A percentile compares a stretch with the other conserved stretches of the same genome.
These are phyloP conservation scores for Haematococcus sp. DNA, from an alignment of 139 green algal species.

Conservation along the genomic window DNA sequence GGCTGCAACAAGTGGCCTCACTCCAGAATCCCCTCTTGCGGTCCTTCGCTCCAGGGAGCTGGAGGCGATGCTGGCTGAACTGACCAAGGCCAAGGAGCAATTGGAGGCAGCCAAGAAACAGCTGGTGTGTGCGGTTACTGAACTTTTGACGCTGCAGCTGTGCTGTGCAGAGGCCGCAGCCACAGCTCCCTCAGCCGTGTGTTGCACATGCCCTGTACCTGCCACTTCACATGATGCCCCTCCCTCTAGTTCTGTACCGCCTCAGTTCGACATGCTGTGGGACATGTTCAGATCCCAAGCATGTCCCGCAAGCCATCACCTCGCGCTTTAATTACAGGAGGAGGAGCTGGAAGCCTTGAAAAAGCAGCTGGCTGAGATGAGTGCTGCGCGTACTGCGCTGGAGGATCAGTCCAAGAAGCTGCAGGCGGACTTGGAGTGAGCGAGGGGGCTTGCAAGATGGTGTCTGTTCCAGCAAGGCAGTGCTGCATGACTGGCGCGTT, in stretches of 20 bases:
- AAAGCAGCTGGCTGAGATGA: neutral
- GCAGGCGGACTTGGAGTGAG: neutral
- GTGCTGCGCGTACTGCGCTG: neutral
- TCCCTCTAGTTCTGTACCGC: too few species aligned
- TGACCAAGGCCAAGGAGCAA: neutral
- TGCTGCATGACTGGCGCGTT: too few species aligned
- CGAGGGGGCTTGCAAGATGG: too few species aligned
- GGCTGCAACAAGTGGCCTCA: too few species aligned
- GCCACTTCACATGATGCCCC: too few species aligned
- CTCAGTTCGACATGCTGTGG: too few species aligned
- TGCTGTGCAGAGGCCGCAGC: neutral
- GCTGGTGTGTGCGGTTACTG: neutral
- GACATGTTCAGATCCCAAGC: too few species aligned
- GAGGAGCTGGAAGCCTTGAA: neutral
- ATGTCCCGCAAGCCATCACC: too few species aligned
- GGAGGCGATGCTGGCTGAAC: constrained; percentile 1
- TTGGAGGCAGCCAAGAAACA: constrained; percentile 7
- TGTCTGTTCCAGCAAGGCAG: too few species aligned
- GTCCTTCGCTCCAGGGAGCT: constrained; percentile 6
- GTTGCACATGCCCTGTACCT: too few species aligned
- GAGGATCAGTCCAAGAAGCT: neutral
- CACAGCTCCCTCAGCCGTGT: too few species aligned
- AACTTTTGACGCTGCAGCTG: neutral
- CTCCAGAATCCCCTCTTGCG: too few species aligned
- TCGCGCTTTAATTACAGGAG: neutral